A percentile compares a stretch with the other conserved stretches of the same genome.
These are phyloP conservation scores for Cutaneotrichosporon mucoides DNA, from an alignment of 1,284 basidiomycete species.

Conservation along the genomic window DNA sequence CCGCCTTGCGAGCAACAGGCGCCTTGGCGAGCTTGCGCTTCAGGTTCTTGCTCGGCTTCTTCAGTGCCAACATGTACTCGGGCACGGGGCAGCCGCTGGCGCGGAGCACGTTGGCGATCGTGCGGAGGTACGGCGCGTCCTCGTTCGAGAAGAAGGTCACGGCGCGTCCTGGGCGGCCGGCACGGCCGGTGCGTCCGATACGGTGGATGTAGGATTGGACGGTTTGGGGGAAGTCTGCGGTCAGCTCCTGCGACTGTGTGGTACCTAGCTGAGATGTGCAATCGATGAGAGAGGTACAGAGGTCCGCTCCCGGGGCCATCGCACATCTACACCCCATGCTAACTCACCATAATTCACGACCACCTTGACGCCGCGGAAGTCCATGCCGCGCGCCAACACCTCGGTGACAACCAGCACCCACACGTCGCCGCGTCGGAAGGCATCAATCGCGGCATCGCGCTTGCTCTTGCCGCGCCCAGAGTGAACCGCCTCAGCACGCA, in stretches of 20 bases:
- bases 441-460: slow-evolving; percentile 74
- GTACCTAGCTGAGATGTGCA: no score
- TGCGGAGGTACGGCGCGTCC: slow-evolving; percentile 85
- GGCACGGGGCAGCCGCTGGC: slow-evolving; percentile 85
- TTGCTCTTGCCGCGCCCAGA: slow-evolving; percentile 81
- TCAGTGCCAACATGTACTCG: slow-evolving; percentile 82
- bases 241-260: slow-evolving; percentile 8
- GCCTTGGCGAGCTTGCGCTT: slow-evolving; percentile 74
- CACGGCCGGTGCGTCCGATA: slow-evolving; percentile 92
- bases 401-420: slow-evolving; percentile 94
- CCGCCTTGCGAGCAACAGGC: slow-evolving; percentile 67
- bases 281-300: no score
- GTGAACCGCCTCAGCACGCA: slow-evolving; percentile 87
- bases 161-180: slow-evolving; percentile 83
- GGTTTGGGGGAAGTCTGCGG: slow-evolving; percentile 77
- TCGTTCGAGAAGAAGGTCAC: slow-evolving; percentile 95
- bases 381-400: slow-evolving; percentile 94
- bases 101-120: slow-evolving; percentile 92
- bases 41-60: slow-evolving; percentile 83
- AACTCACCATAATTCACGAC: slow-evolving; percentile 77
- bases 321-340: background rate
- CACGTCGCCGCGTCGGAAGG: slow-evolving; percentile 80
- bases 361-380: slow-evolving; percentile 90
- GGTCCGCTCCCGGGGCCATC: no score
- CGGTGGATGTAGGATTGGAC: slow-evolving; percentile 94